Base-by-base conservation (phyloP, 768 basidiomycete genomes). In the Psilocybe cubensis region DNA sequence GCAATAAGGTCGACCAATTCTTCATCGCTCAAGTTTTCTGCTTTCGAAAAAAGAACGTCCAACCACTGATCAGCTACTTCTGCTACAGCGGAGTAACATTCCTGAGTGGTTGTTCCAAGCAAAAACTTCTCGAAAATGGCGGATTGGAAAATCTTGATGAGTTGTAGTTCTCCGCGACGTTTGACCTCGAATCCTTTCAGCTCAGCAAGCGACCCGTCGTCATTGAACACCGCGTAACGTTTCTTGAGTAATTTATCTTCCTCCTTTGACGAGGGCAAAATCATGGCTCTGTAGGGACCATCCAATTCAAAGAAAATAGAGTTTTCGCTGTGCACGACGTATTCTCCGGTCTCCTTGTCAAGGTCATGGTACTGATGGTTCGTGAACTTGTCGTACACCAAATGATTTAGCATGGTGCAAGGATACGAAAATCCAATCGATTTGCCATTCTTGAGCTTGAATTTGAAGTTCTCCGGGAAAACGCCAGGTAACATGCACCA, bases 401-500 rank as follows among this genome's bases (percentile, higher is more conserved):
- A 88, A 68, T 99, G 97, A 68, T 99, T 99, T 59, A 99, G 85
- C 96, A 99, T 99, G 4, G 96, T 98, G 73, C 97, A 98, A 0
- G 97, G 97, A 68, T 98, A 99, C 18, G 96, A 98, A 65, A 99
- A 88, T 6, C 80, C 78, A 61, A 98, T 86, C 6, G 88, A 76
- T 78, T 98, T 98, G 57, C 97, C 96, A 64, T 83, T 89, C 43
- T 79, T 77, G 57, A 98, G 81, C 68, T 95, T 88, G 82, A 98
- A 98, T 71, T 88, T 89, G 86, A 98, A 98, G 73, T 97, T 93
- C 74, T 98, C 97, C 2, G 97, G 97, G 73, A 99, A 99, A 11
- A 94, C 85, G 3, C 93, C 94, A 3, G 97, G 97, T 21, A 98
- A 86, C 97, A 99, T 99, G 74, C 97, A 99, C 97, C 97, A 98